Evolutionary conservation across 106 monocot genomes (phyloP), one percentile per base, ranked within the genome.

Genomic region (Posidonia australis): DNA sequence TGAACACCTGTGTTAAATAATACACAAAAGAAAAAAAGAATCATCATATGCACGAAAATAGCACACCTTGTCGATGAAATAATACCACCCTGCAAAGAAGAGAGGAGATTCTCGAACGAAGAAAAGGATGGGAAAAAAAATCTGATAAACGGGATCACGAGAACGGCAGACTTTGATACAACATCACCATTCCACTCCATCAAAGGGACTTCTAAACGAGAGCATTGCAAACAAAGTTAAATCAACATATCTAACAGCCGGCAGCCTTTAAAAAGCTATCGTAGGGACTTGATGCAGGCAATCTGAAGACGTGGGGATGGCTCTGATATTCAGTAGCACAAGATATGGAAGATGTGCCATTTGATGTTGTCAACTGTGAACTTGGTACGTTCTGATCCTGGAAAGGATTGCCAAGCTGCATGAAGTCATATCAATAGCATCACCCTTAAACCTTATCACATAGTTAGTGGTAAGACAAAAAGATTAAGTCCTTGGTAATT

Each of bases 221-320:
- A 58, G 24, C 27, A 58, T 18, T 14, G 16, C 29, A 5, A 31
- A 58, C 17, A 30, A 24, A 54, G n/a, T 30, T 13, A 56, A 32
- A 58, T 5, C 29, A 36, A 49, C 20, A 42, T 32, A 17, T 42
- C 10, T 54, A 68, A 55, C 68, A 68, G 7, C 68, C 68, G 22
- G 68, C 68, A 43, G 54, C 68, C 56, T 57, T 68, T 17, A 68
- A 22, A 32, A 68, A 68, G 54, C 68, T 44, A 68, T 68, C 68
- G 24, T 68, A 68, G 5, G 68, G 68, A 25, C 56, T 68, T 43
- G 56, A 24, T 22, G 68, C 31, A 36, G 68, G 68, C 32, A 68
- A 57, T 30, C 14, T 32, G 43, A 55, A 56, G 25, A 68, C 41
- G 10, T 68, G 42, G 25, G 68, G 43, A 56, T 41, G 20, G 24